phyloP scores from a whole-genome alignment of 306 rosid genomes.

The Begonia peltatifolia region DNA sequence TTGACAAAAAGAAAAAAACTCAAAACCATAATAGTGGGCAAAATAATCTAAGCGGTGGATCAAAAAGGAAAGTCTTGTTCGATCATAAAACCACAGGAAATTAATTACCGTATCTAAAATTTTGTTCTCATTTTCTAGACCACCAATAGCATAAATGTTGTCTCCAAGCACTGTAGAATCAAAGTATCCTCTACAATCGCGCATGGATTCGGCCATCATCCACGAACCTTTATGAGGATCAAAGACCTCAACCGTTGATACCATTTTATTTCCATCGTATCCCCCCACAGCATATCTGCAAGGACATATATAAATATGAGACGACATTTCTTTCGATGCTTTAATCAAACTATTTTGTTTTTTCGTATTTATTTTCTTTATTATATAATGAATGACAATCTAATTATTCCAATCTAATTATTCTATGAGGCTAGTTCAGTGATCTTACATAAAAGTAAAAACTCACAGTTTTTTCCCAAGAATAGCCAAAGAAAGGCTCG shows the following conservation, averaged over 20 bases:
- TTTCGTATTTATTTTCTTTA: too few relatives aligned
- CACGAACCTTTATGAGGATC: constrained; percentile 31
- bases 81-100: neutral
- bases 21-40: too few relatives aligned
- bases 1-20: too few relatives aligned
- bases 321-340: too few relatives aligned
- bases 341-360: too few relatives aligned
- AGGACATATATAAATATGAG: neutral
- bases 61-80: too few relatives aligned
- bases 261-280: constrained; percentile 15
- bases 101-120: constrained; percentile 19
- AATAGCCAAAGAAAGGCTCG: constrained; percentile 20
- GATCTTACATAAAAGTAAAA: neutral
- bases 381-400: too few relatives aligned
- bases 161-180: constrained; percentile 19
- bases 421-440: neutral
- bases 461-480: constrained; percentile 30
- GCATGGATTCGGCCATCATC: constrained; percentile 24
- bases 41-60: too few relatives aligned
- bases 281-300: constrained; percentile 38
- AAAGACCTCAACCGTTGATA: constrained; percentile 28
- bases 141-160: constrained; percentile 25
- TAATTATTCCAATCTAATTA: too few relatives aligned
- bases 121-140: constrained; percentile 6
- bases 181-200: constrained; percentile 16